Evolutionary conservation across 140 eudicot species (phyloP), one percentile per base, ranked within the genome.

Genomic region (Ambrosia hybrid): DNA sequence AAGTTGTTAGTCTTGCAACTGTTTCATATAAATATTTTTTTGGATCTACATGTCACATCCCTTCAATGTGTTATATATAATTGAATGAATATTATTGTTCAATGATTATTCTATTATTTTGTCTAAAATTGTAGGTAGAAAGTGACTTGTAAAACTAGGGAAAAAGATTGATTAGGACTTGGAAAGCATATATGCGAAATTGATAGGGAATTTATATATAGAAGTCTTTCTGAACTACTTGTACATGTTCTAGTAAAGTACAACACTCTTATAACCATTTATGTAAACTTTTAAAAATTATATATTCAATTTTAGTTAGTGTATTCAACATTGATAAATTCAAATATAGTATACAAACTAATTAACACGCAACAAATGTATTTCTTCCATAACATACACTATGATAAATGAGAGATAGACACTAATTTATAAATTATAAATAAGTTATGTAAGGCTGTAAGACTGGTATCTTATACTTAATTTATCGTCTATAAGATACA

Each of bases 111-210:
- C 2, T 65, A 72, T 65, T 57, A 67, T 67, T 66, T 72, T 79
- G 65, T 73, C 74, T 73, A 66, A 58, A 68, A 66, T 57, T 73
- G 78, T 73, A 66, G 75, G 62, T 79, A 43, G 83, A 80, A 43
- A 75, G 78, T 65, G 81, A 80, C 74, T 70, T 70, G 11, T 71
- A 26, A 77, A 73, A 57, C 71, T 70, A 71, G 75, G 49, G 74
- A 81, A 71, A 81, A 81, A 51, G 76, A 76, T 81, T 81, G 85
- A 84, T 70, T 37, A 16, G 65, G 83, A 79, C 82, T 60, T 26
- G 73, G 76, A 72, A 79, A 75, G 78, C 76, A 68, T 63, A 57
- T 61, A 69, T 78, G 77, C 73, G 73, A 33, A 63, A 71, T 78
- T 78, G 68, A 72, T 36, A 65, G 70, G 58, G 79, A 73, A 77